phyloP scores from a whole-genome alignment of 2,329 filamentous ascomycete genomes.

The Aspergillus costaricaensis region DNA sequence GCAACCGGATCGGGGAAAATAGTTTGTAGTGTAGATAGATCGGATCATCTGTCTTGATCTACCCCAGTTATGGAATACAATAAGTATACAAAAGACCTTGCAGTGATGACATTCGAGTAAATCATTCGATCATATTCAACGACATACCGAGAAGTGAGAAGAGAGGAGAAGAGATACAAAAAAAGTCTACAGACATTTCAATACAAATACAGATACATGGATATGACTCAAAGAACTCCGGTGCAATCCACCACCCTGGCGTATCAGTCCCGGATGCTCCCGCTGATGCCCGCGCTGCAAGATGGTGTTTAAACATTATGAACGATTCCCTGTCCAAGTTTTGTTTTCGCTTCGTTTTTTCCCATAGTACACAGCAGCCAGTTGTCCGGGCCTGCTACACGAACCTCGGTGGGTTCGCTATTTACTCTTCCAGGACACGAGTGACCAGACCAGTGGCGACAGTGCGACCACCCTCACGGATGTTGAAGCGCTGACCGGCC shows the following conservation, averaged over 20 bases:
- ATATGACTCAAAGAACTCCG: constrained; percentile 41
- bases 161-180: constrained; percentile 34
- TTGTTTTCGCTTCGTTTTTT: constrained; percentile 18
- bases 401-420: constrained; percentile 5
- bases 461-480: constrained; percentile 92
- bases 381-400: neutral
- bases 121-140: constrained; percentile 24
- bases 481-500: constrained; percentile 92
- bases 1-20: neutral
- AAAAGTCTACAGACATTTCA: constrained; percentile 28
- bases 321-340: constrained; percentile 24
- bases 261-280: constrained; percentile 26
- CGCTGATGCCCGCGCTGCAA: constrained; percentile 40
- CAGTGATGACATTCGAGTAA: neutral
- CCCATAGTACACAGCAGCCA: constrained; percentile 36
- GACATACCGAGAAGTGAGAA: constrained; percentile 19
- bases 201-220: constrained; percentile 38
- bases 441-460: constrained; percentile 83
- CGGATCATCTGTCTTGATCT: neutral
- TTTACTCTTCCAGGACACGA: constrained; percentile 60
- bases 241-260: constrained; percentile 24
- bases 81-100: neutral
- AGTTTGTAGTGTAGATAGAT: neutral
- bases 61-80: neutral
- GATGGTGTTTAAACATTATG: constrained; percentile 30